Evolutionary conservation across 805 yeast genomes (phyloP).

Genomic region (Candida koratica): DNA sequence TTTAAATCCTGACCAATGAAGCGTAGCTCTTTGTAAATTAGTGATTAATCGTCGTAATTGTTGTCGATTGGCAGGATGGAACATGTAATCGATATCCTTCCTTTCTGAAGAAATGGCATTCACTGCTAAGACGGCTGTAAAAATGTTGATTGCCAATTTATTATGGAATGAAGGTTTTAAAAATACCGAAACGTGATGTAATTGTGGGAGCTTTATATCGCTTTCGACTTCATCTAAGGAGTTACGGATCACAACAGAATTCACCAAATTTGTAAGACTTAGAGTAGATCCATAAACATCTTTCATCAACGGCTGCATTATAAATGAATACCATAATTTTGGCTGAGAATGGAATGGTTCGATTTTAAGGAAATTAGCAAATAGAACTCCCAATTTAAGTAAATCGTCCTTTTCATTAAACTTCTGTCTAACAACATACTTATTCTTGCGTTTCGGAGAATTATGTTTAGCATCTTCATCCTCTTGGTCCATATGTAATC

Average conservation of each 20-base stretch:
- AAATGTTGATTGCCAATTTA: slow-evolving; percentile 56
- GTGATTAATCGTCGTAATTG: slow-evolving; percentile 55
- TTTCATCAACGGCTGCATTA: slow-evolving; percentile 47
- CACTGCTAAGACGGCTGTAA: slow-evolving; percentile 63
- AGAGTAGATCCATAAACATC: slow-evolving; percentile 37
- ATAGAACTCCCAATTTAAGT: slow-evolving; percentile 47
- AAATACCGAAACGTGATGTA: slow-evolving; percentile 56
- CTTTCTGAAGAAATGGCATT: slow-evolving; percentile 74
- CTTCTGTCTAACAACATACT: slow-evolving; percentile 45
- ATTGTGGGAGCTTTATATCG: slow-evolving; percentile 55
- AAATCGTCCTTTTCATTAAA: slow-evolving; percentile 55
- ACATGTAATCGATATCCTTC: slow-evolving; percentile 65
- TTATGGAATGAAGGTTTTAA: slow-evolving; percentile 63
- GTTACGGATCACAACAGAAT: slow-evolving; percentile 55
- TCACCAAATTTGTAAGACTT: slow-evolving; percentile 41
- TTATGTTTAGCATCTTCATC: slow-evolving; percentile 13
- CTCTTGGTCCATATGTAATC: slow-evolving; percentile 46
- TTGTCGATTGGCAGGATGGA: slow-evolving; percentile 53
- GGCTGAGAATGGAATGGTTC: slow-evolving; percentile 53
- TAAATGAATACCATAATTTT: slow-evolving; percentile 43
- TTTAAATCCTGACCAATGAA: slow-evolving; percentile 73
- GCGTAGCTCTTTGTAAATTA: slow-evolving; percentile 63
- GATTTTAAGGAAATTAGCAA: slow-evolving; percentile 51
- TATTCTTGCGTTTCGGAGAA: slow-evolving; percentile 20
- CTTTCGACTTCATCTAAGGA: slow-evolving; percentile 48